Evolutionary conservation across 352 stramenopile species (phyloP).

Genomic region (Globisporangium mamillatum): DNA sequence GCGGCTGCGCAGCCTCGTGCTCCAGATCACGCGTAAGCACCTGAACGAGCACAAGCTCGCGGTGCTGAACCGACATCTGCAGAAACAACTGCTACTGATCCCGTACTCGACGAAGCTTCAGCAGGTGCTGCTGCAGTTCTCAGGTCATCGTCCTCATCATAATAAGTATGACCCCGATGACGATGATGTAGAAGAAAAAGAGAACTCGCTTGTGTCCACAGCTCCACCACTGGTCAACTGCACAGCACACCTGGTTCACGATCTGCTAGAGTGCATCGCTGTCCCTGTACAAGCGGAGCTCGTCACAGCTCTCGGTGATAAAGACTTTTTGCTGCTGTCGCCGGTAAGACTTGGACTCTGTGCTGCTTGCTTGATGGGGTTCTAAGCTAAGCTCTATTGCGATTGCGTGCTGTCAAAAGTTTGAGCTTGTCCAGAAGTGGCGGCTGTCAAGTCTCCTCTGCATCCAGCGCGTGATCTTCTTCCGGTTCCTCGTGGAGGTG

Average conservation of each 20-base stretch:
- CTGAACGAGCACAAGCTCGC: slow-evolving; percentile 53
- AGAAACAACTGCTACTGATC: slow-evolving; percentile 42
- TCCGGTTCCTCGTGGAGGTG: slow-evolving; percentile 45
- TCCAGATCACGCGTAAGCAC: slow-evolving; percentile 55
- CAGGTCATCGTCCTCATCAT: background rate
- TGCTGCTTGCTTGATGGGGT: background rate
- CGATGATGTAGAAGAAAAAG: background rate
- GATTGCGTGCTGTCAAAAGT: slow-evolving; percentile 23
- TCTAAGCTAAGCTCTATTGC: background rate
- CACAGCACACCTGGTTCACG: slow-evolving; percentile 4
- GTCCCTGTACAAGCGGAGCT: slow-evolving; percentile 3
- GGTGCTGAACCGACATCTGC: slow-evolving; percentile 42
- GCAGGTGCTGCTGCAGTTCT: slow-evolving; percentile 37
- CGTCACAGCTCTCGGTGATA: background rate
- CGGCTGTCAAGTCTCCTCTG: slow-evolving; percentile 42
- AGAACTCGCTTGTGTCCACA: background rate
- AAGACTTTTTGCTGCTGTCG: slow-evolving; percentile 24
- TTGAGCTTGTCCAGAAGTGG: slow-evolving; percentile 33
- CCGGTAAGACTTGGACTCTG: slow-evolving; percentile 29
- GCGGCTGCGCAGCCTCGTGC: slow-evolving; percentile 39
- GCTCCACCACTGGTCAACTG: slow-evolving; percentile 8
- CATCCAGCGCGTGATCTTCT: slow-evolving; percentile 57
- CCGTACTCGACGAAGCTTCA: slow-evolving; percentile 42
- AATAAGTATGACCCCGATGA: background rate
- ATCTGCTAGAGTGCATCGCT: slow-evolving; percentile 17